Percentiles rank a stretch among this genome's conserved stretches.
Evolutionary conservation across 306 rosid species (phyloP).

Genomic region (Corylus avellana): DNA sequence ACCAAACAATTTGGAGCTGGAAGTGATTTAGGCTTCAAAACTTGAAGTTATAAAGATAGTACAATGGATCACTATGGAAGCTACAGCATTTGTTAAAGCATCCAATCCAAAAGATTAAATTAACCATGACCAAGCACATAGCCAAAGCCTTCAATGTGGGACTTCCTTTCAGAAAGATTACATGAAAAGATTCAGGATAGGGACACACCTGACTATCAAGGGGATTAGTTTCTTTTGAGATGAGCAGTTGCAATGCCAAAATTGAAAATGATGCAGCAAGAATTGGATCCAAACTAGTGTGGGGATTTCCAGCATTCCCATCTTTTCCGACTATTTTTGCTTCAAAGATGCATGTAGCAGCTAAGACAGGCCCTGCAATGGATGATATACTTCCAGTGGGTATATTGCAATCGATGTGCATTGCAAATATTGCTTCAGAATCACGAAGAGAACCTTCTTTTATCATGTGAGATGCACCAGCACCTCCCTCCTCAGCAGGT

Average conservation of each 20-base stretch:
- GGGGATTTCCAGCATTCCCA: constrained; percentile 69
- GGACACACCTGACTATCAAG: constrained; percentile 54
- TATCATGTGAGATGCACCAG: constrained; percentile 59
- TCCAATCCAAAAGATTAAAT: background rate
- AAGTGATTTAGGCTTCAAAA: constrained; percentile 2
- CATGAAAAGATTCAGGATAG: constrained; percentile 26
- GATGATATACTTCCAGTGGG: constrained; percentile 62
- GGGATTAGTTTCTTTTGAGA: constrained; percentile 73
- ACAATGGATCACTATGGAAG: background rate
- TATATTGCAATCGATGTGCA: constrained; percentile 40
- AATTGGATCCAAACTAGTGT: constrained; percentile 50
- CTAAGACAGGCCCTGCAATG: constrained; percentile 49
- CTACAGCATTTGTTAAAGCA: background rate
- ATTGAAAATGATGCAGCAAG: constrained; percentile 67
- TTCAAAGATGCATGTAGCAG: constrained; percentile 59
- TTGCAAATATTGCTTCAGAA: constrained; percentile 59
- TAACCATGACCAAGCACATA: background rate
- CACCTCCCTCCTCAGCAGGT: constrained; percentile 80
- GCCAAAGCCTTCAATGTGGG: background rate
- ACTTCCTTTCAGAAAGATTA: background rate
- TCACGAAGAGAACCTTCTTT: constrained; percentile 61
- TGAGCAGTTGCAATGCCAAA: constrained; percentile 67
- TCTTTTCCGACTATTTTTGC: constrained; percentile 58
- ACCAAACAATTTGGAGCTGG: constrained; percentile 5
- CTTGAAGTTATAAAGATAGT: background rate